phyloP scores from a whole-genome alignment of 2,329 filamentous ascomycete genomes.

The Diplodia mutila region DNA sequence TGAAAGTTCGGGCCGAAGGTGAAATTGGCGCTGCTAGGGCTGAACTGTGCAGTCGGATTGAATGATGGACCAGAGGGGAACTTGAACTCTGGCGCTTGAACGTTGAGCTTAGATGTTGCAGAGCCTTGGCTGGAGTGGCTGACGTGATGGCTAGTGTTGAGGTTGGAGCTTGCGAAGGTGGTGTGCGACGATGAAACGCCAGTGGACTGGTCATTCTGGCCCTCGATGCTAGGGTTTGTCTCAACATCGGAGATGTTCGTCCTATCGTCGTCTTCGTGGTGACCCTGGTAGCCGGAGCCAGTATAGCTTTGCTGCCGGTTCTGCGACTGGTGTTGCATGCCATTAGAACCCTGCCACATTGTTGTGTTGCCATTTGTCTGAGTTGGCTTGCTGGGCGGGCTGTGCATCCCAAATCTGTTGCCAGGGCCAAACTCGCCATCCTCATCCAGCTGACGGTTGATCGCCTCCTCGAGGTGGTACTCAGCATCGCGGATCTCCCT shows the following conservation, averaged over 20 bases:
- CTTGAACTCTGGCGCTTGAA: slow-evolving; percentile 84
- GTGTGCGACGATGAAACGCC: slow-evolving; percentile 43
- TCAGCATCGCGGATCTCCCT: slow-evolving; percentile 84
- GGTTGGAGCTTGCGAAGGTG: slow-evolving; percentile 66
- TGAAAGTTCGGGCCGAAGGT: slow-evolving; percentile 49
- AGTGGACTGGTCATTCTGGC: slow-evolving; percentile 42
- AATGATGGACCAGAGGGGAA: slow-evolving; percentile 60
- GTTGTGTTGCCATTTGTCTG: slow-evolving; percentile 11
- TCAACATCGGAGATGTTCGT: slow-evolving; percentile 44
- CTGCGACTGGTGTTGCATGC: slow-evolving; percentile 74
- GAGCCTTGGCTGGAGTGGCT: slow-evolving; percentile 63
- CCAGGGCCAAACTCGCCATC: slow-evolving; percentile 71
- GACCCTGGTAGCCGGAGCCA: slow-evolving; percentile 33
- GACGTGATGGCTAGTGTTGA: slow-evolving; percentile 37
- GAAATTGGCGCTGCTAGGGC: slow-evolving; percentile 43
- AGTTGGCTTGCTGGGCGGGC: slow-evolving; percentile 34
- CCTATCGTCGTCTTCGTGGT: slow-evolving; percentile 39
- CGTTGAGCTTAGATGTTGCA: slow-evolving; percentile 80
- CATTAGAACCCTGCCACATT: slow-evolving; percentile 47
- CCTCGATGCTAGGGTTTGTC: slow-evolving; percentile 44
- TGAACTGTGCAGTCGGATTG: slow-evolving; percentile 48
- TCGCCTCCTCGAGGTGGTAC: slow-evolving; percentile 79
- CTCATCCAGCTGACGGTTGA: slow-evolving; percentile 77
- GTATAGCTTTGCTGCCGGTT: slow-evolving; percentile 61
- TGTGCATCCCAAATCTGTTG: slow-evolving; percentile 36